Evolutionary conservation across 2,329 filamentous ascomycete genomes (phyloP).

Genomic region (Periconia digitata): DNA sequence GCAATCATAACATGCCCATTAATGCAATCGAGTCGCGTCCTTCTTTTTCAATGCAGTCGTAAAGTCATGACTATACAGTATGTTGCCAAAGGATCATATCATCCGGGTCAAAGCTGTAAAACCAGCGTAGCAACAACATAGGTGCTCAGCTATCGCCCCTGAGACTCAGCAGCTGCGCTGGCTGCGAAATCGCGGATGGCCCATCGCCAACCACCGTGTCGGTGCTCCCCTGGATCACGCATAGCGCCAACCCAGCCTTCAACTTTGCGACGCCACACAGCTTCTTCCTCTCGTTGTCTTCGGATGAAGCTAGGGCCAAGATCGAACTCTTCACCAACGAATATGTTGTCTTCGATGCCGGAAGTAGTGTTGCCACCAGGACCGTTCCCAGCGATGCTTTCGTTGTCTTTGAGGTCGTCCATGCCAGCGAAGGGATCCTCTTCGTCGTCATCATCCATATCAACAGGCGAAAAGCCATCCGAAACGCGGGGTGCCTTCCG

Average conservation of each 20-base stretch:
- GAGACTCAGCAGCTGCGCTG: constrained; percentile 22
- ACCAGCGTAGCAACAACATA: constrained; percentile 9
- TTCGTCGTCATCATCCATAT: constrained; percentile 81
- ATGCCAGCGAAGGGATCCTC: constrained; percentile 94
- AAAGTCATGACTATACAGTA: constrained; percentile 31
- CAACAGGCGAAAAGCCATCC: constrained; percentile 46
- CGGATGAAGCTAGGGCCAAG: constrained; percentile 92
- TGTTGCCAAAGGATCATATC: constrained; percentile 5
- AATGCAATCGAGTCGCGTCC: constrained; percentile 17
- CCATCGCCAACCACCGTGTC: constrained; percentile 71
- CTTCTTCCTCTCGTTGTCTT: constrained; percentile 87
- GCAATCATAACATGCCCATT: constrained; percentile 17
- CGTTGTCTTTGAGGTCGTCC: constrained; percentile 80
- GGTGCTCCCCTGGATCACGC: constrained; percentile 44
- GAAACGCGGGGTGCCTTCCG: constrained; percentile 65
- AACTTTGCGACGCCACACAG: constrained; percentile 85
- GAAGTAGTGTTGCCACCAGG: constrained; percentile 21
- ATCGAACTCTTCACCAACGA: constrained; percentile 93
- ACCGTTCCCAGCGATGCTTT: constrained; percentile 32
- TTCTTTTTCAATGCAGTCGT: constrained; percentile 33
- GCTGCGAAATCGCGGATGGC: constrained; percentile 58
- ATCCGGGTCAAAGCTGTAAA: constrained; percentile 9
- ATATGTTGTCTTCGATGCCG: constrained; percentile 32
- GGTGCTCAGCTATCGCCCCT: constrained; percentile 20
- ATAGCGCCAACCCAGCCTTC: constrained; percentile 76